phyloP scores from a whole-genome alignment of 352 stramenopile genomes.

The Phytophthora cryptogea region DNA sequence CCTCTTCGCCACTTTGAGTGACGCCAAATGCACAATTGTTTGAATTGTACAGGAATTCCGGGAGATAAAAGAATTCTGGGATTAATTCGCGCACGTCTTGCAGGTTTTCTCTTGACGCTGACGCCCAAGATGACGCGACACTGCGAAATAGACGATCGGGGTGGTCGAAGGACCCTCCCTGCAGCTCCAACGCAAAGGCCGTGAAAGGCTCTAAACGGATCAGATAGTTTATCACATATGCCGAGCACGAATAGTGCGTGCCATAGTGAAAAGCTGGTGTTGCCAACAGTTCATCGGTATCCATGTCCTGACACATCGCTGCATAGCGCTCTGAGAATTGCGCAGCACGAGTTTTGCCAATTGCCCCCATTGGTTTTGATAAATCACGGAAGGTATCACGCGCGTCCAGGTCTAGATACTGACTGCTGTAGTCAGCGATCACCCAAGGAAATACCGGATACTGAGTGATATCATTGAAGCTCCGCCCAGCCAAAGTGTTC shows the following conservation, averaged over 20 bases:
- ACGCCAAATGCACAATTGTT: conserved; percentile 73
- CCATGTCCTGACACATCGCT: conserved; percentile 56
- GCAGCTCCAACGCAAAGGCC: conserved; percentile 60
- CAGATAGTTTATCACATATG: conserved; percentile 97
- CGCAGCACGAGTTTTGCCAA: conserved; percentile 78
- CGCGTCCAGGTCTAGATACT: conserved; percentile 86
- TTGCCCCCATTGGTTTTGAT: conserved; percentile 93
- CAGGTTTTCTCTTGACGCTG: conserved; percentile 92
- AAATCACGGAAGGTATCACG: conserved; percentile 90
- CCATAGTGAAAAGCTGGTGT: conserved; percentile 96
- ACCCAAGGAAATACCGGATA: conserved; percentile 98
- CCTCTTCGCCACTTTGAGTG: conserved; percentile 82
- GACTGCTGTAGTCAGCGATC: conserved; percentile 88
- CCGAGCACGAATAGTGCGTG: conserved; percentile 96
- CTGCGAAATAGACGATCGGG: conserved; percentile 96
- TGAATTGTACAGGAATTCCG: conserved; percentile 81
- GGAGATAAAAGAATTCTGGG: conserved; percentile 81
- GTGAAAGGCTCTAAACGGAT: conserved; percentile 93
- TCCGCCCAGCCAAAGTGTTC: conserved; percentile 95
- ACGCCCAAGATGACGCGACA: conserved; percentile 94
- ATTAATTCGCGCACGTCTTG: conserved; percentile 87
- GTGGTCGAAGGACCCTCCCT: conserved; percentile 91
- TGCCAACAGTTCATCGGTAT: conserved; percentile 43
- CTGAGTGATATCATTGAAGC: conserved; percentile 98
- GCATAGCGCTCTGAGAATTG: conserved; percentile 89